These are phyloP conservation scores for Corylus americana DNA, from an alignment of 306 rosid genomes.

Conservation along the genomic window DNA sequence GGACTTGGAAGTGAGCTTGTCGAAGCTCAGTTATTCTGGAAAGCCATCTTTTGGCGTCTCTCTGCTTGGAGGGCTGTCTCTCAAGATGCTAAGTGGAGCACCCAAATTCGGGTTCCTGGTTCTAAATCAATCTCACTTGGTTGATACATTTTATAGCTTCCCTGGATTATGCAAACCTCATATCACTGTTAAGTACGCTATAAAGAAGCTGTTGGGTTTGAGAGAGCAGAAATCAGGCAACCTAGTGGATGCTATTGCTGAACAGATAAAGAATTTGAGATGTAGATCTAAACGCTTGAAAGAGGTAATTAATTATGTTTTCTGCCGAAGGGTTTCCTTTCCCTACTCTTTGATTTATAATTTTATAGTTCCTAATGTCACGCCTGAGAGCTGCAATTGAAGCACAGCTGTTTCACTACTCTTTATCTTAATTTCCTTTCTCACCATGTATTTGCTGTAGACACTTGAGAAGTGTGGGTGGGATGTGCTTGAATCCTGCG, in stretches of 20 bases:
- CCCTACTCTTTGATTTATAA: background rate
- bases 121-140: conserved; percentile 61
- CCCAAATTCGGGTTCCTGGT: conserved; percentile 82
- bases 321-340: background rate
- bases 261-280: conserved; percentile 53
- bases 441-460: conserved; percentile 34
- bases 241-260: conserved; percentile 60
- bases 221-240: conserved; percentile 63
- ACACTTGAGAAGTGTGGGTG: conserved; percentile 76
- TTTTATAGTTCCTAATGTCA: background rate
- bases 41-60: conserved; percentile 68
- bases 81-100: conserved; percentile 71
- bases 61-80: conserved; percentile 88
- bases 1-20: conserved; percentile 65
- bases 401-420: background rate
- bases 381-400: background rate
- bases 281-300: conserved; percentile 64
- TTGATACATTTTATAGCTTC: conserved; percentile 62
- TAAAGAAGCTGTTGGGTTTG: conserved; percentile 75
- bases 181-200: conserved; percentile 78
- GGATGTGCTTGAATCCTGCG: conserved; percentile 77
- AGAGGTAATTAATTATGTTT: conserved; percentile 60
- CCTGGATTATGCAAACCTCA: conserved; percentile 90
- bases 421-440: background rate
- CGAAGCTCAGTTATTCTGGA: conserved; percentile 48